A percentile compares a stretch with the other conserved stretches of the same genome.
These are phyloP conservation scores for Solanum aculeatissimum DNA, from an alignment of 305 asterid genomes.

Conservation along the genomic window DNA sequence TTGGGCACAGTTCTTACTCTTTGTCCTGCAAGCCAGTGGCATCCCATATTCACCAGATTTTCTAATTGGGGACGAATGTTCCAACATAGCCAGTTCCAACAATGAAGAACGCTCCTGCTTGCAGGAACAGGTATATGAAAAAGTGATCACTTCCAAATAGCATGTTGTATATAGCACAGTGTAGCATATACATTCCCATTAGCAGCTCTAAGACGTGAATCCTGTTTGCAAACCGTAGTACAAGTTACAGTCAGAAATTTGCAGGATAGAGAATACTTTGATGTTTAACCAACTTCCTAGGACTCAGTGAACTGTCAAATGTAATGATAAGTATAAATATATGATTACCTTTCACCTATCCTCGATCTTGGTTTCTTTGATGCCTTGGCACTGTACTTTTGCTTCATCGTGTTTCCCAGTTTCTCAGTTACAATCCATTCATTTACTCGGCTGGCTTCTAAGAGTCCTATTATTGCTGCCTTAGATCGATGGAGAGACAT, in stretches of 20 bases:
- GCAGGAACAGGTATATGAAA: conserved; percentile 66
- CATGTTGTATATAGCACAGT: conserved; percentile 67
- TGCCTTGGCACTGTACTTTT: conserved; percentile 25
- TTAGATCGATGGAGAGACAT: conserved; percentile 83
- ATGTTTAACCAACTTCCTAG: background rate
- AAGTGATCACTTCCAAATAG: conserved; percentile 52
- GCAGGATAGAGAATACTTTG: background rate
- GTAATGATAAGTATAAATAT: background rate
- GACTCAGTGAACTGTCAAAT: background rate
- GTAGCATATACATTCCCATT: conserved; percentile 66
- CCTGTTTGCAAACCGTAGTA: conserved; percentile 25
- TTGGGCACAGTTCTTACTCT: background rate
- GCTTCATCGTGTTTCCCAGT: conserved; percentile 61
- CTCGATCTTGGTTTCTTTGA: conserved; percentile 39
- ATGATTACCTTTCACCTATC: conserved; percentile 43
- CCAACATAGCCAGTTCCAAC: conserved; percentile 66
- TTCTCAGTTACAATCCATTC: conserved; percentile 89
- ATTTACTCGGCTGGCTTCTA: conserved; percentile 56
- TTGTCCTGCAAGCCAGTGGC: background rate
- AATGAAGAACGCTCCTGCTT: conserved; percentile 65
- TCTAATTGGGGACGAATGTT: conserved; percentile 53
- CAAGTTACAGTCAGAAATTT: conserved; percentile 5
- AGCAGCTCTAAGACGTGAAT: conserved; percentile 57
- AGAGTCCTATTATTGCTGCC: conserved; percentile 74
- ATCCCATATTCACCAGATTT: background rate